These are phyloP conservation scores for Daldinia concentrica DNA, from an alignment of 495 filamentous ascomycete genomes.

Conservation along the genomic window DNA sequence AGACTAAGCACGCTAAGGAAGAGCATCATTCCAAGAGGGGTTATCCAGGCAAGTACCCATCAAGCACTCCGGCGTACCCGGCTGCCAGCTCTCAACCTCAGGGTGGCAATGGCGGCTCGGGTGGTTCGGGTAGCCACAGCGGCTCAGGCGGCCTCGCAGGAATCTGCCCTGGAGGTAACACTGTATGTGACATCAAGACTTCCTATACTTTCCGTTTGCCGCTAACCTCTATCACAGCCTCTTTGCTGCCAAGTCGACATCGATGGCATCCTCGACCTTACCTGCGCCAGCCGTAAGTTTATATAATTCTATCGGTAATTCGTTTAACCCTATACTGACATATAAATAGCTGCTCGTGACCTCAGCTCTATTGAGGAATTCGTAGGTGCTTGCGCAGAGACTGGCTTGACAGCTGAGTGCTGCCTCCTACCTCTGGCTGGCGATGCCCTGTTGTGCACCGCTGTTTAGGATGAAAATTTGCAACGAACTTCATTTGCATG, in stretches of 20 bases:
- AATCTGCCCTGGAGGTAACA: conserved; percentile 23
- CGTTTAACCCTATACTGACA: conserved; percentile 3
- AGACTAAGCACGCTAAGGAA: conserved; percentile 11
- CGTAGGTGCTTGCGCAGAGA: conserved; percentile 5
- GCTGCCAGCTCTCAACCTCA: background rate
- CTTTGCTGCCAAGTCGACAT: conserved; percentile 39
- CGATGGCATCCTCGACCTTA: conserved; percentile 30
- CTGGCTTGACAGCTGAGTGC: conserved; percentile 35
- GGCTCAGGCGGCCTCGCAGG: background rate
- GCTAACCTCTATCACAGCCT: conserved; percentile 20
- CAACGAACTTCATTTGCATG: background rate
- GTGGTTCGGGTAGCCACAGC: background rate
- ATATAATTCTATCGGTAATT: background rate
- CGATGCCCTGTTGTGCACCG: conserved; percentile 30
- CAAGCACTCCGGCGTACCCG: conserved; percentile 9
- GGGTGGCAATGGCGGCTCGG: background rate
- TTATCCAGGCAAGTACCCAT: conserved; percentile 17
- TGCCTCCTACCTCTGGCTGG: conserved; percentile 21
- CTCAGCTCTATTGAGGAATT: conserved; percentile 31
- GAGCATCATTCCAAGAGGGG: conserved; percentile 16
- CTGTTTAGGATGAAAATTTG: conserved; percentile 4
- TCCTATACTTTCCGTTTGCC: background rate
- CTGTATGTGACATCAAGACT: conserved; percentile 3
- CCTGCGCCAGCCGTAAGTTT: conserved; percentile 36
- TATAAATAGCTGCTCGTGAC: conserved; percentile 13